Evolutionary conservation across 441 rosid genomes (phyloP), one percentile per base, ranked within the genome.

Genomic region (Corymbia calophylla): DNA sequence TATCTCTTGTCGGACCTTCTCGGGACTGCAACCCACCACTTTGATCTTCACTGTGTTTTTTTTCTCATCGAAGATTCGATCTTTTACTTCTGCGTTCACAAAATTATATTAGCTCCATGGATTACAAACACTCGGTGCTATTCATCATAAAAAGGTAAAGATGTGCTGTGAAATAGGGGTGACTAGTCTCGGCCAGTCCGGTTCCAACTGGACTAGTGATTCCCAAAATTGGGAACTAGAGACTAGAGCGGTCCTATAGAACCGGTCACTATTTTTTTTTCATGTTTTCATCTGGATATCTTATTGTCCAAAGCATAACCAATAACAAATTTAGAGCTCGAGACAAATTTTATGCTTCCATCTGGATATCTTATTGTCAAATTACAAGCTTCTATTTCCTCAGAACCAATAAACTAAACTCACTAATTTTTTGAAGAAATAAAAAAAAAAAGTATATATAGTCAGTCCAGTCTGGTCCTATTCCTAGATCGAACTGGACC

Each of bases 21-120:
- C 89, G 6, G 91, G 91, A 54, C 47, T 80, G 56, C 91, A 87
- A 73, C 89, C 35, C 53, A 81, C 86, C 82, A 89, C 89, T 19
- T 82, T 87, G 87, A 87, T 87, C 13, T 70, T 56, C 82, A 89
- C 91, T 17, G 87, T 87, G 54, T 89, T 89, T 27, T 49, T 11
- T 87, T 89, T 81, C 87, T 89, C 89, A 6, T 87, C 89, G 27
- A 54, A 89, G 51, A 53, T 39, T 56, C 49, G 89, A 32, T 89
- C 89, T 87, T 88, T 87, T 6, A 89, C 44, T 27, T 87, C 91
- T 89, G 53, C n/a, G 53, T 73, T 51, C 64, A 35, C 53, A 62
- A 86, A 62, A 23, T 19, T 15, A 21, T 18, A 18, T 29, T 14
- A 27, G 25, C 55, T 82, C 56, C 49, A 21, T 2, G 4, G 11